A percentile compares a stretch with the other conserved stretches of the same genome.
phyloP scores from a whole-genome alignment of 2,329 filamentous ascomycete species.

The Ophioceras dolichostomum region DNA sequence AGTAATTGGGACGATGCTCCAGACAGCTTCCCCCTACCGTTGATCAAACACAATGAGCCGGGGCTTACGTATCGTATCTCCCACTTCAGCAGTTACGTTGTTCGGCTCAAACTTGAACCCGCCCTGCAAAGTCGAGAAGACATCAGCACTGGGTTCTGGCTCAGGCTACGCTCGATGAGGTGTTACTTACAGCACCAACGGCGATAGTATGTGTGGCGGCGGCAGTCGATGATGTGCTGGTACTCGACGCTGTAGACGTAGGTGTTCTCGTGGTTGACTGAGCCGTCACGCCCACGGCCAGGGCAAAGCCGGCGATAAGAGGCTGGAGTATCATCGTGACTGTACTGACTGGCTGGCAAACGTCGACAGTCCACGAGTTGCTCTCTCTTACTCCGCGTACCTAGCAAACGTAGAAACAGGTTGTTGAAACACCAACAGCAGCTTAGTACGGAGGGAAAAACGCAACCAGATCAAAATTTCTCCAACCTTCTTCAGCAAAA shows the following conservation, averaged over 20 bases:
- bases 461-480: no score
- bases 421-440: no score
- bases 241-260: conserved; percentile 5
- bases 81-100: conserved; percentile 22
- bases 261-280: conserved; percentile 4
- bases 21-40: no score
- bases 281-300: conserved; percentile 1
- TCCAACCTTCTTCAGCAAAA: no score
- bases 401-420: no score
- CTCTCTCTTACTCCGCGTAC: no score
- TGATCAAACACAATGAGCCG: conserved; percentile 5
- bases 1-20: no score
- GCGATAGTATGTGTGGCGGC: conserved; percentile 13
- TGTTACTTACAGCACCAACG: conserved; percentile 15
- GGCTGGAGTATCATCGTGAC: background rate
- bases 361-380: no score
- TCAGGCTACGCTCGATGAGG: background rate
- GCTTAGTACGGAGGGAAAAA: no score
- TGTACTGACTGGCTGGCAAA: no score
- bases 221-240: conserved; percentile 4
- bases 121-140: conserved; percentile 9
- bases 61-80: conserved; percentile 31
- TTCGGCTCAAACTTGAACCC: conserved; percentile 23
- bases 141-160: no score
- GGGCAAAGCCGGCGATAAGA: background rate